A percentile compares a stretch with the other conserved stretches of the same genome.
Conservation (phyloP, 2,329 filamentous ascomycete species). For the Pseudonectria foliicola region DNA sequence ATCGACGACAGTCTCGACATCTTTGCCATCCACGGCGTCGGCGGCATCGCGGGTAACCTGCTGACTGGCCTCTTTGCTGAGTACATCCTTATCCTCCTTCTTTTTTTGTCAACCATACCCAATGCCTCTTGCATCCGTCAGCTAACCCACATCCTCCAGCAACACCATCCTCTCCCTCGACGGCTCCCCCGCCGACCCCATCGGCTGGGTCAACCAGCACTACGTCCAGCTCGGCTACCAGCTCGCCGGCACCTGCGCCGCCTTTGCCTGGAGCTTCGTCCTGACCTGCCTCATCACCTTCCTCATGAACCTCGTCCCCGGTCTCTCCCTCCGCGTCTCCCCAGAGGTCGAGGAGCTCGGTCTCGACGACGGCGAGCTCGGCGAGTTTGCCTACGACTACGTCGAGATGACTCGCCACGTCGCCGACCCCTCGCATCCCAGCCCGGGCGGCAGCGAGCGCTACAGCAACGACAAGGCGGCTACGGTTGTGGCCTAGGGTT, state of each 20-base stretch:
- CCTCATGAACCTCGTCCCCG: slow-evolving; percentile 63
- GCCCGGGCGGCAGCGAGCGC: slow-evolving; percentile 16
- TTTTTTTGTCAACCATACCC: slow-evolving; percentile 4
- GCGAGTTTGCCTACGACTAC: slow-evolving; percentile 80
- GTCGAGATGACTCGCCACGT: slow-evolving; percentile 65
- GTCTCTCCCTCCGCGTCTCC: slow-evolving; percentile 59
- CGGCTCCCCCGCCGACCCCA: slow-evolving; percentile 50
- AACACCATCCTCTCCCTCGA: slow-evolving; percentile 69
- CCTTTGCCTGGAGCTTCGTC: slow-evolving; percentile 59
- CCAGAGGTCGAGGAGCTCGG: slow-evolving; percentile 64
- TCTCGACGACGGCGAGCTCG: slow-evolving; percentile 67
- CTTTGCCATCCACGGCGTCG: slow-evolving; percentile 82
- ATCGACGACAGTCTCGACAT: slow-evolving; percentile 87
- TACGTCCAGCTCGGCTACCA: slow-evolving; percentile 66
- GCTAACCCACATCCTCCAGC: slow-evolving; percentile 24
- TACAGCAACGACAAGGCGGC: slow-evolving; percentile 26
- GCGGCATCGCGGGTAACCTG: slow-evolving; percentile 73
- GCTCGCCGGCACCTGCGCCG: slow-evolving; percentile 59
- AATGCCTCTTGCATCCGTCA: slow-evolving; percentile 2
- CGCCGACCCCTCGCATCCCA: slow-evolving; percentile 26
- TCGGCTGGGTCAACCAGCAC: slow-evolving; percentile 66
- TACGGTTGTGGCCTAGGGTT: not conserved
- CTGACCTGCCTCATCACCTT: slow-evolving; percentile 64
- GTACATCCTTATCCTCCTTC: slow-evolving; percentile 31
- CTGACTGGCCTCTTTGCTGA: slow-evolving; percentile 72